Conservation (phyloP, 1,139 yeast genomes). For the Saccharomycopsis hybrid region DNA sequence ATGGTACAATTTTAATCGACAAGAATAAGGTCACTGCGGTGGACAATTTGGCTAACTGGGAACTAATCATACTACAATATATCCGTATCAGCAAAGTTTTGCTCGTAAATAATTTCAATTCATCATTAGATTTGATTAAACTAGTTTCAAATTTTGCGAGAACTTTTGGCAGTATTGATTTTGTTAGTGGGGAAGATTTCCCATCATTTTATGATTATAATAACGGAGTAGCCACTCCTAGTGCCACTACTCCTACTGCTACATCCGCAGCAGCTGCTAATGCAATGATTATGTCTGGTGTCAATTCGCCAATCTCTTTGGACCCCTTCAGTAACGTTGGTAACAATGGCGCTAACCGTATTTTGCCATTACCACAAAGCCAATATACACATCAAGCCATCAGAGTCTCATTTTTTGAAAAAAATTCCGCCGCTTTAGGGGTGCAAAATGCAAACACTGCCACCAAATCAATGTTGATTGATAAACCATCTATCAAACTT, state of each 20-base stretch:
- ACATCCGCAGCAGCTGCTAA: slow-evolving; percentile 3
- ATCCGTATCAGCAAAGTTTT: slow-evolving; percentile 19
- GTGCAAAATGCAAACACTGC: background rate
- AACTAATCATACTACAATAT: slow-evolving; percentile 19
- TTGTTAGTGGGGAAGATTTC: slow-evolving; percentile 17
- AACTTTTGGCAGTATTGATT: slow-evolving; percentile 21
- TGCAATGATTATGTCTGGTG: background rate
- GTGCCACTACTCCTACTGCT: slow-evolving; percentile 6
- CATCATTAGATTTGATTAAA: slow-evolving; percentile 18
- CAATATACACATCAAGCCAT: slow-evolving; percentile 15
- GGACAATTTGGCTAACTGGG: slow-evolving; percentile 21
- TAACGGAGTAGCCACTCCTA: background rate
- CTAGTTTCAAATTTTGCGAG: slow-evolving; percentile 19
- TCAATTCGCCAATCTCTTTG: slow-evolving; percentile 5
- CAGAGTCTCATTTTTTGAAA: slow-evolving; percentile 20
- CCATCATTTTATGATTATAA: slow-evolving; percentile 13
- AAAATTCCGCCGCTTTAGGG: slow-evolving; percentile 8
- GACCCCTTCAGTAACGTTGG: slow-evolving; percentile 13
- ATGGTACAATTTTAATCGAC: slow-evolving; percentile 29
- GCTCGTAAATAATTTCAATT: slow-evolving; percentile 19
- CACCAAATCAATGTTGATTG: slow-evolving; percentile 16
- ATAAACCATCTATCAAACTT: slow-evolving; percentile 21
- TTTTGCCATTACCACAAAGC: background rate
- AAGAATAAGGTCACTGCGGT: slow-evolving; percentile 23
- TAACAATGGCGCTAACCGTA: background rate